Conservation (phyloP, 768 basidiomycete species). For the Gautieria morchelliformis region DNA sequence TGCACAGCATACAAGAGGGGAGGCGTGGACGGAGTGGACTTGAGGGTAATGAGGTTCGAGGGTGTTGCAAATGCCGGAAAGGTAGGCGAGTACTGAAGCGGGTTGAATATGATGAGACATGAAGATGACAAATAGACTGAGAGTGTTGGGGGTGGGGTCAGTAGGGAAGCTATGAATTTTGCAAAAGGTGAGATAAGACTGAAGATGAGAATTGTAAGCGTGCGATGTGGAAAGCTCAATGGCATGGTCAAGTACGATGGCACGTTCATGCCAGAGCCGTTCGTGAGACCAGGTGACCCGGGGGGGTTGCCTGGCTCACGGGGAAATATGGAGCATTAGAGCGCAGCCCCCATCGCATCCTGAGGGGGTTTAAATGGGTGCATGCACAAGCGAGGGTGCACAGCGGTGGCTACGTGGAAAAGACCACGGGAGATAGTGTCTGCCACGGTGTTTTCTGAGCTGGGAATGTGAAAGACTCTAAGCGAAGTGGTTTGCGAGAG, state of each 20-base stretch:
- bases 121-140: constrained; percentile 27
- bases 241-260: constrained; percentile 23
- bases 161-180: constrained; percentile 22
- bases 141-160: constrained; percentile 28
- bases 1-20: constrained; percentile 19
- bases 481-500: constrained; percentile 12
- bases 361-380: constrained; percentile 12
- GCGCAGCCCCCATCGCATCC: constrained; percentile 6
- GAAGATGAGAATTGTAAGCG: too few species aligned
- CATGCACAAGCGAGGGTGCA: constrained; percentile 7
- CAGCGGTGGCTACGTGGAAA: not conserved
- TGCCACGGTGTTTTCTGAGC: constrained; percentile 13
- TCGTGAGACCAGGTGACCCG: constrained; percentile 27
- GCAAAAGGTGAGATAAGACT: constrained; percentile 30
- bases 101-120: constrained; percentile 30
- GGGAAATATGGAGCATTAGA: constrained; percentile 11
- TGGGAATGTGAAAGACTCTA: constrained; percentile 18
- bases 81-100: constrained; percentile 24
- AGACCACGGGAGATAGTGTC: constrained; percentile 12
- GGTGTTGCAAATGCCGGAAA: constrained; percentile 28
- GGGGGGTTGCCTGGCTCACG: constrained; percentile 17
- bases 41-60: constrained; percentile 24
- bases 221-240: too few species aligned
- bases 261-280: constrained; percentile 21
- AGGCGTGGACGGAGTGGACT: constrained; percentile 14